These are phyloP conservation scores for Colletotrichum shisoi DNA, from an alignment of 2,329 filamentous ascomycete species.

Conservation along the genomic window DNA sequence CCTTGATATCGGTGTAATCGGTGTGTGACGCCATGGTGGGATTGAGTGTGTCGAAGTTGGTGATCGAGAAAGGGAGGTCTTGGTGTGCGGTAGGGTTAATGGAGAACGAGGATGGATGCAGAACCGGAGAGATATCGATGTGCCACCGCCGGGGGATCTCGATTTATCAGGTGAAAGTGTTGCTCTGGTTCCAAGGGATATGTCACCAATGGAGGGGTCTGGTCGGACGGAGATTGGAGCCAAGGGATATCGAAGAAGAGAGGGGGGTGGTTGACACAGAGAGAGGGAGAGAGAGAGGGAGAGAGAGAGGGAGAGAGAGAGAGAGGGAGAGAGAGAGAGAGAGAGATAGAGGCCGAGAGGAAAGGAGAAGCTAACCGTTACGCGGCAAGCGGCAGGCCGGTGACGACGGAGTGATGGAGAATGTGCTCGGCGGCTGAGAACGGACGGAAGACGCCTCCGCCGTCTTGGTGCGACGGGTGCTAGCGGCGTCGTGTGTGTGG, in stretches of 20 bases:
- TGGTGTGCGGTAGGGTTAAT: not conserved
- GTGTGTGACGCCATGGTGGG: conserved; percentile 8
- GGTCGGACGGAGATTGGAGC: not conserved
- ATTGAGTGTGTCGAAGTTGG: not conserved
- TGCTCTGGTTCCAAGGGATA: conserved; percentile 3
- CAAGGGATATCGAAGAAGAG: not conserved
- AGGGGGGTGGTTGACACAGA: too few species aligned
- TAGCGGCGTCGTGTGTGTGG: not conserved
- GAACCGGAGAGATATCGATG: not conserved
- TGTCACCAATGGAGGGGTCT: not conserved
- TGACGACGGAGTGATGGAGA: conserved; percentile 9
- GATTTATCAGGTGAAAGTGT: not conserved
- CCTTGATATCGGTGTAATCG: conserved; percentile 42
- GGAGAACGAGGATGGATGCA: too few species aligned
- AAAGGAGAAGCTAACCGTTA: not conserved
- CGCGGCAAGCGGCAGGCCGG: not conserved
- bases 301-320: too few species aligned
- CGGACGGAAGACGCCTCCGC: not conserved
- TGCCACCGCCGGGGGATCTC: not conserved
- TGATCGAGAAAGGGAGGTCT: not conserved
- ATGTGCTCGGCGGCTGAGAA: conserved; percentile 5
- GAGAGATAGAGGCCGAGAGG: not conserved
- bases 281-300: not conserved
- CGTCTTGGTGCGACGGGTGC: not conserved
- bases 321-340: too few species aligned